These are phyloP conservation scores for Colletotrichum scovillei DNA, from an alignment of 2,329 filamentous ascomycete genomes.

Conservation along the genomic window DNA sequence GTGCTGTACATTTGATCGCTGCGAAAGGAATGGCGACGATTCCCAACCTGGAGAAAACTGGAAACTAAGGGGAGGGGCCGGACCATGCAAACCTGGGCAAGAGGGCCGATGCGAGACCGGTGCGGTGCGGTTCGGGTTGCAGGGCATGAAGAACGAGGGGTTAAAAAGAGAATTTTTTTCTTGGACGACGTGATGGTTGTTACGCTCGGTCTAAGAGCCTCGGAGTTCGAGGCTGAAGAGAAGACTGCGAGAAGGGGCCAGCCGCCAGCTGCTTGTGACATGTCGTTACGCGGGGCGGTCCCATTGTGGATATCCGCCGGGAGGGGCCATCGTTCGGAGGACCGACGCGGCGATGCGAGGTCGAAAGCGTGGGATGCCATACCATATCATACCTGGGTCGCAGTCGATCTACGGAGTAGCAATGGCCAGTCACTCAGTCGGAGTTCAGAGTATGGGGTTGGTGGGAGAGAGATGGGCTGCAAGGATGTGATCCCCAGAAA, in stretches of 20 bases:
- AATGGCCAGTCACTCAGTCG: not conserved
- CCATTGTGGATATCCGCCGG: conserved; percentile 1
- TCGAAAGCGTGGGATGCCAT: not conserved
- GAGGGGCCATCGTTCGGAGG: conserved; percentile 11
- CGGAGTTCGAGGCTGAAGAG: conserved; percentile 20
- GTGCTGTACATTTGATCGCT: not conserved
- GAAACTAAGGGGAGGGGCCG: not conserved
- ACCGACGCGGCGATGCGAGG: conserved; percentile 27
- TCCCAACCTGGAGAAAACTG: not conserved
- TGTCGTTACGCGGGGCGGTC: not conserved
- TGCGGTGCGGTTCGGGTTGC: not conserved
- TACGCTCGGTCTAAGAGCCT: conserved; percentile 24
- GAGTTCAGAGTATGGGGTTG: not conserved
- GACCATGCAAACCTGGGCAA: not conserved
- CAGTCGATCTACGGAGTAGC: not conserved
- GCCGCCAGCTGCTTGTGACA: not conserved
- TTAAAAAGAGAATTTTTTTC: not conserved
- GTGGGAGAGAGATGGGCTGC: not conserved
- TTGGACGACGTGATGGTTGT: not conserved
- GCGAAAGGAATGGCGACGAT: not conserved
- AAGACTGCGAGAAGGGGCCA: not conserved
- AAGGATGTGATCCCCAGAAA: not conserved
- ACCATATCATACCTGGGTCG: too few relatives aligned
- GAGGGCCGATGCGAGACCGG: conserved; percentile 32
- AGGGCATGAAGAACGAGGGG: not conserved